phyloP scores from a whole-genome alignment of 345 rosid genomes.

The Excoecaria agallocha region DNA sequence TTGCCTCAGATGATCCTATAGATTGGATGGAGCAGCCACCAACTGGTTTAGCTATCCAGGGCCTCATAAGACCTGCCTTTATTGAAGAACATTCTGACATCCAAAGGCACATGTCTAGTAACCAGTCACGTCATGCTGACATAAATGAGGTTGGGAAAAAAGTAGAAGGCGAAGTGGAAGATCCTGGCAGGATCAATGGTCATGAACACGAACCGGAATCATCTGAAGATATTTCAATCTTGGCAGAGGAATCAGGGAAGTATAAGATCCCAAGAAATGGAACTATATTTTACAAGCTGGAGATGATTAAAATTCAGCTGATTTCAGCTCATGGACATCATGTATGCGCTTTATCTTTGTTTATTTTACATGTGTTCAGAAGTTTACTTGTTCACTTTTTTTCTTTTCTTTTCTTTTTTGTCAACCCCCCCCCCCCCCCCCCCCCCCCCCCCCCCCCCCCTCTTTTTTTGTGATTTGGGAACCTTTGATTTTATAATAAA shows the following conservation, averaged over 20 bases:
- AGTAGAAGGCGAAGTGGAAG: slow-evolving; percentile 39
- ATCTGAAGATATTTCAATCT: slow-evolving; percentile 32
- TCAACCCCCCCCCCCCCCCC: no score
- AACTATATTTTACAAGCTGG: slow-evolving; percentile 78
- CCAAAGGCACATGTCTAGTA: slow-evolving; percentile 52
- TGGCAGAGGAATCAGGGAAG: slow-evolving; percentile 37
- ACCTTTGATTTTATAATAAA: neutral
- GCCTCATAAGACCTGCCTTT: slow-evolving; percentile 69
- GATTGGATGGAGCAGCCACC: slow-evolving; percentile 93
- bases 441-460: no score
- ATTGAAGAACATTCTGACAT: slow-evolving; percentile 71
- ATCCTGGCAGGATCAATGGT: slow-evolving; percentile 41
- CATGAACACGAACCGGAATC: slow-evolving; percentile 30
- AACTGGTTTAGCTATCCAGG: slow-evolving; percentile 83
- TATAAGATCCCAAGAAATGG: slow-evolving; percentile 40
- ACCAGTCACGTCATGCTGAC: slow-evolving; percentile 25
- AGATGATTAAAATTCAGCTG: slow-evolving; percentile 70
- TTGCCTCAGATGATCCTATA: slow-evolving; percentile 69
- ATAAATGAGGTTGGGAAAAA: slow-evolving; percentile 33
- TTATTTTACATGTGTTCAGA: slow-evolving; percentile 1
- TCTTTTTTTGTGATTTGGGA: neutral
- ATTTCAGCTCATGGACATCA: slow-evolving; percentile 74
- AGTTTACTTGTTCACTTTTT: neutral
- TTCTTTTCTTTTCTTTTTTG: no score
- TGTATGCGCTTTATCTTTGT: slow-evolving; percentile 37